Evolutionary conservation across 768 basidiomycete genomes (phyloP), one percentile per base, ranked within the genome.

Genomic region (Baorangia bicolor): DNA sequence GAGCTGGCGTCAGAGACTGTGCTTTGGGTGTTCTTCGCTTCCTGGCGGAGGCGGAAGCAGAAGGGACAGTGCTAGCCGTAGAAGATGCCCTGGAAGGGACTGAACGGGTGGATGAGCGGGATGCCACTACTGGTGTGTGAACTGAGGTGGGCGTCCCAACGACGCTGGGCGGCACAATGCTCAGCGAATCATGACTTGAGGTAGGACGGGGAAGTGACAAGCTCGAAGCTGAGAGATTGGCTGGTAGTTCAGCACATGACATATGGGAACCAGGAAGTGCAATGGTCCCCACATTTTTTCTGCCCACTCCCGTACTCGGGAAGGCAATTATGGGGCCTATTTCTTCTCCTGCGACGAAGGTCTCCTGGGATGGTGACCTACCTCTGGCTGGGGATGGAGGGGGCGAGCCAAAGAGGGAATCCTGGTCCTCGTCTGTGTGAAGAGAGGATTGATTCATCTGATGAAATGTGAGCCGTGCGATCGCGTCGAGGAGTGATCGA

Each of bases 231-330:
- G 86, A 73, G 83, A 86, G 84, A 78, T 83, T 76, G 78, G 86
- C 80, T 76, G 88, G 81, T 76, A 86, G 80, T 91, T 92, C 87
- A 91, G 88, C 88, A 88, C 78, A 79, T 74, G 77, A 73, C 70
- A 72, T 80, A 78, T 88, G 90, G 89, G 88, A 89, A 84, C 90
- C 90, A 91, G 88, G 88, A 90, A 92, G 90, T 92, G 90, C 90
- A 92, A 91, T 91, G 88, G 90, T 87, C 90, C 89, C 90, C 90
- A 92, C 90, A 83, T 92, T 91, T 72, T 63, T 64, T 56, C 53
- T 56, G 57, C 52, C 33, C 52, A 35, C 41, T 44, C 57, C 63
- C 53, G 50, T 33, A 37, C 55, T 35, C 13, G 64, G 76, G 73
- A 73, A 65, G 64, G 65, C 64, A n/a, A 46, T 37, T 21, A 23